phyloP scores from a whole-genome alignment of 768 basidiomycete species.

The Pleurotus djamor region DNA sequence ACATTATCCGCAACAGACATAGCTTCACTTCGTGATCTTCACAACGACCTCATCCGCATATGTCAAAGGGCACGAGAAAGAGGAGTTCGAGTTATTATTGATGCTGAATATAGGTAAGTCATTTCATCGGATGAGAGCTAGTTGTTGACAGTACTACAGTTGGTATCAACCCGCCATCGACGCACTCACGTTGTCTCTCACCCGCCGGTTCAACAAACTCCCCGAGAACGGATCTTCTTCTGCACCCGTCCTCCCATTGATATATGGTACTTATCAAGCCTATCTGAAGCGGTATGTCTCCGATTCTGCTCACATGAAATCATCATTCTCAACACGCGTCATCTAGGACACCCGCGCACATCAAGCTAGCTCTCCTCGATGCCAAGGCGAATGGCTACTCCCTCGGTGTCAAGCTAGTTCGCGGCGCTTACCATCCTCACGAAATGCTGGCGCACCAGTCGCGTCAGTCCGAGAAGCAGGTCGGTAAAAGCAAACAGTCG shows the following conservation, averaged over 20 bases:
- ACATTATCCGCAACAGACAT: constrained; percentile 56
- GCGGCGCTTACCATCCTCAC: constrained; percentile 87
- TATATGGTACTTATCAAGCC: constrained; percentile 88
- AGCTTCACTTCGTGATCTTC: constrained; percentile 54
- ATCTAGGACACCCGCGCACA: constrained; percentile 61
- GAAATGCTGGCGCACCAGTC: constrained; percentile 55
- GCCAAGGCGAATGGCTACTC: constrained; percentile 67
- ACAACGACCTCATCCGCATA: constrained; percentile 60
- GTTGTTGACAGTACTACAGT: background rate
- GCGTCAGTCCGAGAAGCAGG: constrained; percentile 4
- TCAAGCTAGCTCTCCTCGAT: constrained; percentile 61
- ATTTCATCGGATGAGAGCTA: background rate
- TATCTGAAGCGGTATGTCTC: constrained; percentile 68
- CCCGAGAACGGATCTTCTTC: constrained; percentile 10
- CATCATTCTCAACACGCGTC: background rate
- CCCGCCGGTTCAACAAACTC: constrained; percentile 72
- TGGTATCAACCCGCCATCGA: constrained; percentile 68
- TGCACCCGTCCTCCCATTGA: constrained; percentile 53
- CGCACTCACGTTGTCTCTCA: constrained; percentile 70
- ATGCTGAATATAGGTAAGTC: constrained; percentile 73
- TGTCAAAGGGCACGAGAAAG: constrained; percentile 59
- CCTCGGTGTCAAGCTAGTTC: constrained; percentile 88
- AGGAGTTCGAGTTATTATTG: constrained; percentile 72
- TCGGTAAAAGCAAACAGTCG: background rate
- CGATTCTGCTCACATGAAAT: background rate